A percentile compares a stretch with the other conserved stretches of the same genome.
These are phyloP conservation scores for Chaetomium globosum DNA, from an alignment of 2,329 filamentous ascomycete genomes.

Conservation along the genomic window DNA sequence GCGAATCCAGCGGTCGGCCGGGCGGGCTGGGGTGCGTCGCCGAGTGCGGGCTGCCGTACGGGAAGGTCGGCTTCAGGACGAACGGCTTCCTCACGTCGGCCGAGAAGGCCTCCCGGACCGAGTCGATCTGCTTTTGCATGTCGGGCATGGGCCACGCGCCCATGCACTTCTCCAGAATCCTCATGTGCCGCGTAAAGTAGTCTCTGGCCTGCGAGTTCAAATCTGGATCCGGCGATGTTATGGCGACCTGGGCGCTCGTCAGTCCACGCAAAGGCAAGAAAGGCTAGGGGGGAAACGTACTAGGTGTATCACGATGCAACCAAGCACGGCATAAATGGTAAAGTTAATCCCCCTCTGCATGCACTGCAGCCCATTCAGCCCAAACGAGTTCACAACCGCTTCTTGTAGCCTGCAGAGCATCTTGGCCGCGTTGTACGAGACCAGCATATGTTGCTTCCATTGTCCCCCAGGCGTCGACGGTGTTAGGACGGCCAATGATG, in stretches of 20 bases:
- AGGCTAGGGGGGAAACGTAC: conserved; percentile 57
- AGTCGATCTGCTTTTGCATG: conserved; percentile 86
- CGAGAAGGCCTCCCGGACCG: conserved; percentile 87
- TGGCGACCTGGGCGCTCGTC: conserved; percentile 68
- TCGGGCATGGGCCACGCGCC: conserved; percentile 84
- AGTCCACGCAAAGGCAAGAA: conserved; percentile 16
- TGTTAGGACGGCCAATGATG: conserved; percentile 78
- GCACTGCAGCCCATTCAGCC: conserved; percentile 77
- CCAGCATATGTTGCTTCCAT: conserved; percentile 86
- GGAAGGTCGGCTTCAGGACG: conserved; percentile 83
- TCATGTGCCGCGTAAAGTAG: conserved; percentile 92
- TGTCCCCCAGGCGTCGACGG: conserved; percentile 68
- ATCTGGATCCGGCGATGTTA: conserved; percentile 89
- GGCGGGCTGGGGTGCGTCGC: conserved; percentile 66
- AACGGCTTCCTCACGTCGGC: conserved; percentile 83
- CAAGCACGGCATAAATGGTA: conserved; percentile 87
- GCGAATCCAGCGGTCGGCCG: conserved; percentile 57
- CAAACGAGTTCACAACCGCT: conserved; percentile 73
- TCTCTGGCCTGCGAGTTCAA: conserved; percentile 82
- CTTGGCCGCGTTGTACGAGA: conserved; percentile 84
- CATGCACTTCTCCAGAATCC: conserved; percentile 84
- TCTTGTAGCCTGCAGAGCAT: conserved; percentile 85
- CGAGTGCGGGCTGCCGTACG: conserved; percentile 76
- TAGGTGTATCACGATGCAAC: conserved; percentile 89
- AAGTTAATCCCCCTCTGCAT: conserved; percentile 96